Base-by-base conservation (phyloP, 2,329 filamentous ascomycete species). In the Talaromyces sp. region DNA sequence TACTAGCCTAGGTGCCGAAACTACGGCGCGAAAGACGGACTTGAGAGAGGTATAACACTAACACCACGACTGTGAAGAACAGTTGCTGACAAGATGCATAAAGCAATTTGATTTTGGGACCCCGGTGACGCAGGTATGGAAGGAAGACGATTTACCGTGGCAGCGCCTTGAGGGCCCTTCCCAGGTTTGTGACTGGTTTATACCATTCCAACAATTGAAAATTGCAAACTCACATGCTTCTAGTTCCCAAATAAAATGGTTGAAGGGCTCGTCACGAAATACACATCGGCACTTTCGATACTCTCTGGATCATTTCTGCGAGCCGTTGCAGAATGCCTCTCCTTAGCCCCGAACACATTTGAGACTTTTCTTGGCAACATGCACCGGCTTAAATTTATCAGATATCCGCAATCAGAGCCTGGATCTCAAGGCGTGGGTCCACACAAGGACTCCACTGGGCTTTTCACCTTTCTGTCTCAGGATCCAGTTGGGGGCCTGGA, bases 391-490 rank as follows among this genome's bases (percentile, higher is more conserved):
- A 87, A 88, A 69, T 75, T 88, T 2, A 78, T 87, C 2, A 82
- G 81, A 62, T 87, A 88, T 62, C 84, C 84, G 3, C 25, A 52
- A 8, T 68, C 70, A 5, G 25, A 58, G 35, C 22, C 25, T n/a
- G 56, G 25, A 11, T 31, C 59, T 0, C 85, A 88, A 73, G 86
- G 86, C 1, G 85, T 88, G 1, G 86, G 86, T 0, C 83, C 86
- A 0, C 86, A 88, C 74, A 88, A 88, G 69, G 85, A 87, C 71
- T 87, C 83, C 0, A 87, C 85, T 0, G 86, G 86, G 3, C 88
- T 85, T 85, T 86, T 86, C 78, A 89, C 87, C 0, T 88, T 89
- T 67, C 80, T 89, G 3, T 81, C 87, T 1, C 87, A 89, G 71
- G 63, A 64, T 43, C 6, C 47, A 25, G 47, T 50, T 43, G 63